Conservation (phyloP, 106 monocot species). For the Allium sativum region DNA sequence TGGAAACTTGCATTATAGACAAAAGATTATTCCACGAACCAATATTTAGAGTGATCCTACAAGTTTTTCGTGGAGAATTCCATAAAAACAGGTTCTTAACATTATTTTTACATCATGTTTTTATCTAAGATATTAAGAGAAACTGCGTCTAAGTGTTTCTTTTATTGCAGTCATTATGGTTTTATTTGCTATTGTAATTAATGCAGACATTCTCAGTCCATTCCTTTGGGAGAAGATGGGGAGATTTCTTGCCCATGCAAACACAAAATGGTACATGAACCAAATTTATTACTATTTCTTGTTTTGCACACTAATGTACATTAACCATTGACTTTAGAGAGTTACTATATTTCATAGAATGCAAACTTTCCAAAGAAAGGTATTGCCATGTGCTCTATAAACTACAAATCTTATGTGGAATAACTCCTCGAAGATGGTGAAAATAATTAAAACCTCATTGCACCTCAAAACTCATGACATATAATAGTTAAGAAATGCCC, state of each 20-base stretch:
- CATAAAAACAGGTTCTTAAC: slow-evolving; percentile 38
- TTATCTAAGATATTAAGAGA: not conserved
- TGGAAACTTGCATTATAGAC: too few species aligned
- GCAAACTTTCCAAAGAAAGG: not conserved
- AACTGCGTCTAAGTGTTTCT: not conserved
- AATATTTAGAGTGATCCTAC: slow-evolving; percentile 86
- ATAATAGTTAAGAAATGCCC: too few species aligned
- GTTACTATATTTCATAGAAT: not conserved
- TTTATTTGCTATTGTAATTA: slow-evolving; percentile 76
- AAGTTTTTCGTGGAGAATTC: slow-evolving; percentile 42
- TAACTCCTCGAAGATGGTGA: too few species aligned
- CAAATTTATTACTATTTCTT: not conserved
- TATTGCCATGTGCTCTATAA: not conserved
- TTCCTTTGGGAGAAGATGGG: slow-evolving; percentile 61
- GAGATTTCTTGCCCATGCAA: slow-evolving; percentile 65
- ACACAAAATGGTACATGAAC: slow-evolving; percentile 33
- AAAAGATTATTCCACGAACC: slow-evolving; percentile 99
- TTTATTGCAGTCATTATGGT: slow-evolving; percentile 57
- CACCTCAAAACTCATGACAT: too few species aligned
- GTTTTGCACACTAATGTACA: not conserved
- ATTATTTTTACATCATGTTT: not conserved
- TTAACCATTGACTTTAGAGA: not conserved
- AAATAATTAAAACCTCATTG: too few species aligned
- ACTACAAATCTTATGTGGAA: too few species aligned
- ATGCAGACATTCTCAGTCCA: slow-evolving; percentile 81